Percentiles rank a stretch among this genome's conserved stretches.
phyloP scores from a whole-genome alignment of 2,329 filamentous ascomycete species.

The Davidsoniella virescens region DNA sequence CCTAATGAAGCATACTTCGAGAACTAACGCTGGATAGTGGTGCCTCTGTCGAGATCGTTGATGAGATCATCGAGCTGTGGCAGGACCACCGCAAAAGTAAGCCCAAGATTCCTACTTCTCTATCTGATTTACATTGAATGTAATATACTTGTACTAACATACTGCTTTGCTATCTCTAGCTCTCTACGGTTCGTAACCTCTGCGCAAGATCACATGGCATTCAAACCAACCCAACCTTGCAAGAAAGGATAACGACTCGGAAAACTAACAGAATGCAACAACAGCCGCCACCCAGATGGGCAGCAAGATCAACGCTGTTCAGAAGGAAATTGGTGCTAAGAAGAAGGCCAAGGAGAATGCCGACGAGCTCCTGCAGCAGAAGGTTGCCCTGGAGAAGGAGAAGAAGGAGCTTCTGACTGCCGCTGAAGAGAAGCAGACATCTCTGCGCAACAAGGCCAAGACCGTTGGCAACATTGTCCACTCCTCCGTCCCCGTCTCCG shows the following conservation, averaged over 20 bases:
- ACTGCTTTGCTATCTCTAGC: neutral
- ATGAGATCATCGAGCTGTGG: constrained; percentile 76
- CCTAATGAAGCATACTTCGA: neutral
- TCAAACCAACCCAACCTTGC: neutral
- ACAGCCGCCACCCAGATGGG: constrained; percentile 55
- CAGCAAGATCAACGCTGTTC: constrained; percentile 70
- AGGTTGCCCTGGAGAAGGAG: constrained; percentile 60
- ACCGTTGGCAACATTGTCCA: constrained; percentile 63
- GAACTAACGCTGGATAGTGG: constrained; percentile 8
- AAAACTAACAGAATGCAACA: neutral
- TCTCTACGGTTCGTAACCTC: constrained; percentile 10
- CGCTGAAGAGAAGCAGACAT: constrained; percentile 57
- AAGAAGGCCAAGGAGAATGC: constrained; percentile 93
- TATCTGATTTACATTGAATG: neutral
- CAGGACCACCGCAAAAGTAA: constrained; percentile 67
- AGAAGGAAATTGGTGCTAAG: constrained; percentile 80
- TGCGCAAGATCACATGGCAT: no score
- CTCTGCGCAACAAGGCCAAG: constrained; percentile 62
- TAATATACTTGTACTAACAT: constrained; percentile 2
- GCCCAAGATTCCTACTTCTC: constrained; percentile 14
- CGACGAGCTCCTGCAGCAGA: constrained; percentile 61
- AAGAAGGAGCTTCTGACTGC: constrained; percentile 65
- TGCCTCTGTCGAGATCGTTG: constrained; percentile 67
- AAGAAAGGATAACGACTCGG: neutral
- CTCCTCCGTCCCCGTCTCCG: constrained; percentile 65